Evolutionary conservation across 495 filamentous ascomycete genomes (phyloP).

Genomic region (Arthonia radiata): DNA sequence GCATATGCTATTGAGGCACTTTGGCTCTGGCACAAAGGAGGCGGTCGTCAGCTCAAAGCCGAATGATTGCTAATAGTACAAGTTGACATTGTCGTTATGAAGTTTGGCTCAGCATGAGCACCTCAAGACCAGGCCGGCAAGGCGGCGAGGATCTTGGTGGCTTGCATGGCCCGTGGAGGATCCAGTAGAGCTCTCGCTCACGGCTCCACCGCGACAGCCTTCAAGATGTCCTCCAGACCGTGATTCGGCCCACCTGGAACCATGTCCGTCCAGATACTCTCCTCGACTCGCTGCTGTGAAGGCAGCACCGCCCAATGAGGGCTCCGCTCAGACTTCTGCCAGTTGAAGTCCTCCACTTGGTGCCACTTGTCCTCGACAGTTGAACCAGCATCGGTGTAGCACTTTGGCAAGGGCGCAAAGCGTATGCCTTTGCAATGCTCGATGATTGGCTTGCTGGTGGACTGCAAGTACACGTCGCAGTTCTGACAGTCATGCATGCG

Average conservation of each 20-base stretch:
- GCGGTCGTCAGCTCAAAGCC: no score
- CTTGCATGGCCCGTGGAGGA: no score
- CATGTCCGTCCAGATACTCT: conserved; percentile 43
- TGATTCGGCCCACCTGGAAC: conserved; percentile 37
- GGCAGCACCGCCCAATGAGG: conserved; percentile 67
- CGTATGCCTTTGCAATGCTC: conserved; percentile 60
- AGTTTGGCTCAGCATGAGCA: no score
- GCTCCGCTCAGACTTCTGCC: conserved; percentile 65
- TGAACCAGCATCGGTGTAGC: conserved; percentile 30
- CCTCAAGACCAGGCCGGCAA: no score
- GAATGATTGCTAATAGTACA: no score
- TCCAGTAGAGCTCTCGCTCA: no score
- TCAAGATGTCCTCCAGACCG: conserved; percentile 43
- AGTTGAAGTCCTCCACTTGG: conserved; percentile 91
- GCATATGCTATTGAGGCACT: conserved; percentile 74
- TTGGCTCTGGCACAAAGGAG: conserved; percentile 75
- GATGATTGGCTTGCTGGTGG: conserved; percentile 69
- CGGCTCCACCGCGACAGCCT: conserved; percentile 15
- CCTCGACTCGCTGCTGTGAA: conserved; percentile 30
- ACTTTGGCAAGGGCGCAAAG: conserved; percentile 48
- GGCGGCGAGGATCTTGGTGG: no score
- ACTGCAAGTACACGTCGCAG: conserved; percentile 62
- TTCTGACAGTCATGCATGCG: conserved; percentile 69
- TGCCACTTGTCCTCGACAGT: conserved; percentile 43
- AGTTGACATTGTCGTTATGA: no score